Base-by-base conservation (phyloP, 2,329 filamentous ascomycete species). In the Annulohypoxylon truncatum region DNA sequence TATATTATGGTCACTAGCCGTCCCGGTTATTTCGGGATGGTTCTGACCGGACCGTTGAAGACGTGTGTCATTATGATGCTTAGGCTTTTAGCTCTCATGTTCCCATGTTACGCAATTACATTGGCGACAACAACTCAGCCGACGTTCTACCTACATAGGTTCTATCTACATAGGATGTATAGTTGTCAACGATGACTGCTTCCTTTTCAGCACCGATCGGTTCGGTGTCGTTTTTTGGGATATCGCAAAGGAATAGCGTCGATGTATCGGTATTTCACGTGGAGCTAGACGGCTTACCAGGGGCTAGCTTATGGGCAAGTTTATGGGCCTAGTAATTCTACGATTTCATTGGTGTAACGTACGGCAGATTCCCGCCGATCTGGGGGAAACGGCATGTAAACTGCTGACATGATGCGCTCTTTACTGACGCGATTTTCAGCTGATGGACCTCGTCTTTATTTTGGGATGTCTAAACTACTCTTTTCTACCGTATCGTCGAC, bases 331-430 rank as follows among this genome's bases (percentile, higher is more conserved):
- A 33, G 15, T 5, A 22, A 24, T 20, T n/a, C 47, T 40, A 42
- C 15, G 28, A 24, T 51, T 50, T 18, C 26, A 61, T 61, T 61
- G 52, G 57, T 46, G 44, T 10, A 13, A 40, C 15, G 15, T 61
- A 55, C 56, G 42, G 52, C 46, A 57, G 44, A 61, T 48, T 42
- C n/a, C 12, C 53, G 52, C 42, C 57, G 57, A 61, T 65, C 56
- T 48, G 51, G 57, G 62, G 57, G 35, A 52, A 61, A 50, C 26
- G 24, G 24, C 46, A 57, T 66, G 57, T 58, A 51, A 57, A 47
- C 40, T 55, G 61, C 55, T 65, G 47, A 57, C 51, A 53, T 20
- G 52, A 40, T 50, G 33, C 26, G 38, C 35, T 57, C 20, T 42
- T 51, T 52, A 65, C 8, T 8, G 54, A 31, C 31, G 29, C 33